phyloP scores from a whole-genome alignment of 768 basidiomycete species.

The Strobilomyces echinocephalus region DNA sequence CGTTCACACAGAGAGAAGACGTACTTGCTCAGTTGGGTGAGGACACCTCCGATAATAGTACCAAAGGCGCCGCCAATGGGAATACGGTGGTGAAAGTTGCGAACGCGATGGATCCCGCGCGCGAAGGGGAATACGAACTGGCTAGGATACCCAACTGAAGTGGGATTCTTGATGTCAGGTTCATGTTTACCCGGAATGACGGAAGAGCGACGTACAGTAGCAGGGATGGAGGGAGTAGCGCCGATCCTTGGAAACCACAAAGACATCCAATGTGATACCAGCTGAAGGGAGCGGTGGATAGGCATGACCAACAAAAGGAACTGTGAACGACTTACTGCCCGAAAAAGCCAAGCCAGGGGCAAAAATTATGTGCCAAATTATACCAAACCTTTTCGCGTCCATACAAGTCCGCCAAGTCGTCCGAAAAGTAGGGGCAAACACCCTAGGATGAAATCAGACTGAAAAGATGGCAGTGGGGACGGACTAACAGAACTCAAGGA shows the following conservation, averaged over 20 bases:
- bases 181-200: background rate
- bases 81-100: conserved; percentile 77
- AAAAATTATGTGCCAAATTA: conserved; percentile 47
- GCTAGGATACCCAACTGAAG: conserved; percentile 76
- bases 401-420: conserved; percentile 72
- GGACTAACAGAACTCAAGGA: conserved; percentile 55
- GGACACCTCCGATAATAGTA: conserved; percentile 59
- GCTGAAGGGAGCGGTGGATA: conserved; percentile 31
- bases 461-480: background rate
- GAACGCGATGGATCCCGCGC: conserved; percentile 70
- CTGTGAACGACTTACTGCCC: conserved; percentile 32
- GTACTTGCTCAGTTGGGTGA: conserved; percentile 50
- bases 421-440: conserved; percentile 76
- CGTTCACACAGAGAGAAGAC: conserved; percentile 1
- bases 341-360: conserved; percentile 64
- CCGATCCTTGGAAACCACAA: conserved; percentile 84
- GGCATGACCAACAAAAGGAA: background rate
- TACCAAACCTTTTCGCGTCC: conserved; percentile 73
- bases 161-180: background rate
- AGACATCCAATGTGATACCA: conserved; percentile 56
- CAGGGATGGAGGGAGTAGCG: conserved; percentile 68
- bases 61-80: conserved; percentile 78
- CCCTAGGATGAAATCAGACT: conserved; percentile 42
- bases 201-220: conserved; percentile 44
- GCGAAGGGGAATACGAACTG: conserved; percentile 64